Evolutionary conservation across 352 stramenopile genomes (phyloP), one percentile per base, ranked within the genome.

Genomic region (Phytophthora boehmeriae): DNA sequence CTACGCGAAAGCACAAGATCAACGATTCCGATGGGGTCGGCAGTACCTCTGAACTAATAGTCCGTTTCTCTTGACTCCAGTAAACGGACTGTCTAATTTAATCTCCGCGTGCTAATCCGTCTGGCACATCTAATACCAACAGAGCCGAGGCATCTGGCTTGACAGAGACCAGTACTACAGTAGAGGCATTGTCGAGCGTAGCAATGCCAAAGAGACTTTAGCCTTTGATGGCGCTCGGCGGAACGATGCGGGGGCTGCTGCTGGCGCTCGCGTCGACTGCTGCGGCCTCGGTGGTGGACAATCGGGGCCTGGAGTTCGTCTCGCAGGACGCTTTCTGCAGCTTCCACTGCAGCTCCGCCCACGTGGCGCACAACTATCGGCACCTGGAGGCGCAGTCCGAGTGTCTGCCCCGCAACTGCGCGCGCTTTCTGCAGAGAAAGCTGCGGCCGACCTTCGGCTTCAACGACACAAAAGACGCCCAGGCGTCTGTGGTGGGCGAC

Each of bases 271-370:
- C 28, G 14, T 6, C 46, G 22, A 17, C n/a, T 9, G 38, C 22
- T 8, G 27, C 23, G 16, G 45, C 25, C 10, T 23, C 39, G 25
- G 46, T 65, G 14, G 44, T 76, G 10, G 78, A 87, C 63, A 27
- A 51, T 3, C 30, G 48, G 5, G 80, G 76, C 0, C 62, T 90
- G 42, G 49, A 51, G n/a, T 90, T 90, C 60, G 63, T 75, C 11
- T 76, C 71, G 11, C 48, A 53, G 11, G 63, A 74, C 5, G 76
- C 76, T 17, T 85, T 90, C 53, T 90, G 81, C 54, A 59, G 46
- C 27, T 90, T 78, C 56, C 81, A 90, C 68, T 90, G 81, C 68
- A 81, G 69, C 36, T 5, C 60, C n/a, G 57, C 67, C 27, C 81
- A 89, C 54, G 73, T 80, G 16, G 44, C 55, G 8, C 70, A 71